Base-by-base conservation (phyloP, 2,329 filamentous ascomycete species). In the Trichophyton simii region DNA sequence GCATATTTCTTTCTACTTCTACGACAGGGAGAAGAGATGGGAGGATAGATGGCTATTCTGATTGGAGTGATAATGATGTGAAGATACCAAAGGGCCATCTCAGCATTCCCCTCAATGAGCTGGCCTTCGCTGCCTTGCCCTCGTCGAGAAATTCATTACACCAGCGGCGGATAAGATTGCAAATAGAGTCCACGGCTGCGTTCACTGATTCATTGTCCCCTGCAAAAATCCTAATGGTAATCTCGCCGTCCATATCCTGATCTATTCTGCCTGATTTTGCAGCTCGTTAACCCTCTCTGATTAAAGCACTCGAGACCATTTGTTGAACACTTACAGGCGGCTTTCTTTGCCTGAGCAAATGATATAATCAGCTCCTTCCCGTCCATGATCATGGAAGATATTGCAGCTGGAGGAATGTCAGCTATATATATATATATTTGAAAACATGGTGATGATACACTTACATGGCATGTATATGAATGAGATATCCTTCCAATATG, bases 401-500 rank as follows among this genome's bases (percentile, higher is more conserved):
- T 8, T 5, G 60, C 41, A 15, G 22, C 62, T 63, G 31, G 7
- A 41, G 8, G 6, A 13, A 4, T 13, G 22, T 46, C 50, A 36
- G 50, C n/a, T 13, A 36, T 22, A n/a, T 34, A 9, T 3, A 22
- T 22, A 22, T 22, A 11, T 5, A 1, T 28, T 18, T 50, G 44
- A 42, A 6, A 46, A n/a, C 9, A 25, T 9, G 9, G 55, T 2
- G 31, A 3, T 18, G 8, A 25, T 11, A 58, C 28, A n/a, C 62
- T 61, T 61, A 65, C 63, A 55, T 1, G 62, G 60, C 48, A 65
- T 46, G 18, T 63, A 58, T 0, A 28, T 31, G 7, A 65, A 46
- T 15, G 60, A 65, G 22, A 65, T 65, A 25, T 64, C 61, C 18
- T 60, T 63, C 64, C 64, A 65, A 36, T 60, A 61, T 6, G 60